phyloP scores from a whole-genome alignment of 2,329 filamentous ascomycete species.

The Fusarium brachygibbosum region DNA sequence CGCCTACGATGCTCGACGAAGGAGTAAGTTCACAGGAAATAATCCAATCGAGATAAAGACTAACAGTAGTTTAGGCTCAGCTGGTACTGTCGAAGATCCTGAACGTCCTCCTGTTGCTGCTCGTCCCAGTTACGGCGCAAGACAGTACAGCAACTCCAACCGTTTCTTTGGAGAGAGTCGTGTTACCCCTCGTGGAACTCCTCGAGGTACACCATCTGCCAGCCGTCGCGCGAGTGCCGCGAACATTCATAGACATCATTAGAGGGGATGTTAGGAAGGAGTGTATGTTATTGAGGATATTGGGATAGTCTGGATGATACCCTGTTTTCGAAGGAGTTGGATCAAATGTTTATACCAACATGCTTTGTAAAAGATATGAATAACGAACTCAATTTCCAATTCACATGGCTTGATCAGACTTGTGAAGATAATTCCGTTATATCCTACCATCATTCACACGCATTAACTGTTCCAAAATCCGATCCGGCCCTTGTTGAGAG shows the following conservation, averaged over 20 bases:
- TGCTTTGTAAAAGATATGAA: neutral
- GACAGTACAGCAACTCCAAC: conserved; percentile 56
- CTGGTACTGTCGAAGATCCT: conserved; percentile 17
- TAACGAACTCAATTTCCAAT: conserved; percentile 1
- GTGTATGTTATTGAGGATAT: neutral
- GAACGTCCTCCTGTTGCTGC: conserved; percentile 32
- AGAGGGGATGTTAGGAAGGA: neutral
- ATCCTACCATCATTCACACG: too few relatives aligned
- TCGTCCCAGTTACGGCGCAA: conserved; percentile 37
- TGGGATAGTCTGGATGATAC: conserved; percentile 10
- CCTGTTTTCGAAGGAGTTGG: neutral
- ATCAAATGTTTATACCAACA: neutral
- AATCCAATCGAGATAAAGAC: neutral
- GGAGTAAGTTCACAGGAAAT: conserved; percentile 45
- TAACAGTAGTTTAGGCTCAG: conserved; percentile 44
- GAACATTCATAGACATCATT: conserved; percentile 7
- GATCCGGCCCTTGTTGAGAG: neutral
- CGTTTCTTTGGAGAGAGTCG: conserved; percentile 60
- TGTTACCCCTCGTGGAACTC: conserved; percentile 56
- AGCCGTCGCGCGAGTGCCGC: conserved; percentile 46
- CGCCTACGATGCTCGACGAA: conserved; percentile 43
- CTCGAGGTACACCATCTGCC: conserved; percentile 55
- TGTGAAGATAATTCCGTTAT: too few relatives aligned
- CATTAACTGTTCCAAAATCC: too few relatives aligned
- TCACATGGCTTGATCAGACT: too few relatives aligned